A percentile compares a stretch with the other conserved stretches of the same genome.
Evolutionary conservation across 345 rosid species (phyloP).

Genomic region (Theobroma cacao): DNA sequence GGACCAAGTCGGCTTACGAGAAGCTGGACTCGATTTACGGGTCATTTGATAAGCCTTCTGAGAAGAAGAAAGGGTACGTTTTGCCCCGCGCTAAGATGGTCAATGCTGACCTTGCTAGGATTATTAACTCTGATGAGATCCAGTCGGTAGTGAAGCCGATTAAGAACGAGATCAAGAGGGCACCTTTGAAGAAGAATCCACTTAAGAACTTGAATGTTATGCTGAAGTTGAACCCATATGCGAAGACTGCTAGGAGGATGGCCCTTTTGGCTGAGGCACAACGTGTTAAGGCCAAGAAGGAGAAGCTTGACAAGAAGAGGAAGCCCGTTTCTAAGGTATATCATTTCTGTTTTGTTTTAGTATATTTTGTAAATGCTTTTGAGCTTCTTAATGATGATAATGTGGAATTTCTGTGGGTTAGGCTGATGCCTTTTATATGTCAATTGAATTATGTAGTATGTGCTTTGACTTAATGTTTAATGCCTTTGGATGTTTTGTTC

Average conservation of each 20-base stretch:
- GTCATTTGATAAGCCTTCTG: conserved; percentile 70
- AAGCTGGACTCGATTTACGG: conserved; percentile 90
- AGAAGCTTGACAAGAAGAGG: conserved; percentile 93
- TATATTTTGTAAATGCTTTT: not conserved
- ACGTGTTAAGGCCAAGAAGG: conserved; percentile 93
- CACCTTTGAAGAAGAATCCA: conserved; percentile 90
- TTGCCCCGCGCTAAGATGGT: conserved; percentile 91
- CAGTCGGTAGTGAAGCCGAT: conserved; percentile 89
- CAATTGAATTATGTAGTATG: not conserved
- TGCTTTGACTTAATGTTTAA: not conserved
- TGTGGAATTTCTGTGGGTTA: not conserved
- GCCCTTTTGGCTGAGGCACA: conserved; percentile 86
- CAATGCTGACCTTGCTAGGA: conserved; percentile 90
- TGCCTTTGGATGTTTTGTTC: not conserved
- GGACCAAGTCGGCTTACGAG: conserved; percentile 97
- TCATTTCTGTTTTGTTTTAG: not conserved
- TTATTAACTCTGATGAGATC: conserved; percentile 93
- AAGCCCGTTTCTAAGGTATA: conserved; percentile 67
- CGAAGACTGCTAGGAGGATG: conserved; percentile 97
- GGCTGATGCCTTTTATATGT: not conserved
- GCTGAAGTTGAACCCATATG: conserved; percentile 89
- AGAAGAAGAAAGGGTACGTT: conserved; percentile 90
- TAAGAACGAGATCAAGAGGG: conserved; percentile 66
- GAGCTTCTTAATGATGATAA: not conserved
- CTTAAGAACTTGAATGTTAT: conserved; percentile 78